Base-by-base conservation (phyloP, 2,329 filamentous ascomycete species). In the Alternaria infectoria region DNA sequence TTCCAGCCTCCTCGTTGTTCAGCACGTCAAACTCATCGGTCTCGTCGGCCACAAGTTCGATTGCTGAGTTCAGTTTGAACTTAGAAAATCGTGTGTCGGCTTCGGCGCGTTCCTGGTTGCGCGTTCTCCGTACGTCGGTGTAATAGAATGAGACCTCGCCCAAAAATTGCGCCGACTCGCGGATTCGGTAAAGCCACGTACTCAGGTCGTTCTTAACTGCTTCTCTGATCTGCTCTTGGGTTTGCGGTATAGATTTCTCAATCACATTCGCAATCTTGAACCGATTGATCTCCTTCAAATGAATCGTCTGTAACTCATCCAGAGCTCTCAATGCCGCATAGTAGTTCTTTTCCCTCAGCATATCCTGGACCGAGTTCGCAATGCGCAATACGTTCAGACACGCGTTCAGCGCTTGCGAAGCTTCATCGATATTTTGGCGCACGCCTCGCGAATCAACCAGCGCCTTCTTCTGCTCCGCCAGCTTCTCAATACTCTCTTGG, bases 81-180 rank as follows among this genome's bases (percentile, higher is more conserved):
- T 91, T 91, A 32, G 86, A 85, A 46, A 98, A 84, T 68, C 92
- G 93, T 0, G 88, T 84, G 64, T 93, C 89, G 19, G 89, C 86
- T 68, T 97, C 91, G 9, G 91, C 88, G 19, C 96, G 88, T 73
- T 96, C 91, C 76, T 93, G 91, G 74, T 97, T 93, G 54, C 95
- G 88, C 23, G 89, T 88, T 67, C 95, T 88, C 47, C 96, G 89
- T 77, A 96, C 88, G 72, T 97, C 92, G 0, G 96, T 99, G 75
- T 98, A 93, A 75, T 96, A 98, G 77, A 99, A 96, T 5, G 96
- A 94, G 7, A 99, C 93, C 78, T 99, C 96, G 5, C 96, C 96
- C 8, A 99, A 83, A 67, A 97, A 97, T 71, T 97, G 95, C 2
- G 96, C 97, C 17, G 93, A 97, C 80, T 99, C 96, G 73, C 96